phyloP scores from a whole-genome alignment of 257 asterid genomes.

The Linaria vulgaris region DNA sequence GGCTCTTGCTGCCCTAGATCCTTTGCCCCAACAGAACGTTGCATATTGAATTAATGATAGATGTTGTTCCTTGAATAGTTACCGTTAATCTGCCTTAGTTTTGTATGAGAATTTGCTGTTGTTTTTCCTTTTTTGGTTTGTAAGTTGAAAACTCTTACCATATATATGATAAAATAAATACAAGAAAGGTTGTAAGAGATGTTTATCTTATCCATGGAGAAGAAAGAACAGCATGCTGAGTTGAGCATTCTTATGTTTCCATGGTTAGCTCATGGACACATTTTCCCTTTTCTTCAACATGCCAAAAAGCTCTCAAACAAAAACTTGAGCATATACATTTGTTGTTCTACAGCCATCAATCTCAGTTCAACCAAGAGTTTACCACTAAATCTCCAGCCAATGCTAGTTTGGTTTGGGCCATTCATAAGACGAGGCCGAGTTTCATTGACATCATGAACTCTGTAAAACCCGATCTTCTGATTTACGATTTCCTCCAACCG shows the following conservation, averaged over 20 bases:
- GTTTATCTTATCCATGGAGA: not conserved
- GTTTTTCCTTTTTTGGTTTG: too few species aligned
- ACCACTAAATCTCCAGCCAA: conserved; percentile 13
- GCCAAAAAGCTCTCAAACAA: conserved; percentile 35
- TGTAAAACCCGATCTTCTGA: conserved; percentile 17
- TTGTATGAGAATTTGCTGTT: too few species aligned
- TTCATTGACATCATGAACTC: conserved; percentile 9
- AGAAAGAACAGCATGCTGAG: not conserved
- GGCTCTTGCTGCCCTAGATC: conserved; percentile 28
- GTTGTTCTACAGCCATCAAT: conserved; percentile 21
- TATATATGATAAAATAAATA: too few species aligned
- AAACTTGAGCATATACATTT: conserved; percentile 19
- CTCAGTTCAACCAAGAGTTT: conserved; percentile 20
- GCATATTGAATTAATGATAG: too few species aligned
- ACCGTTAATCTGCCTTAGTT: too few species aligned
- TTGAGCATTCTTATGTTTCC: conserved; percentile 6
- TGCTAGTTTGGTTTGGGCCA: conserved; percentile 4
- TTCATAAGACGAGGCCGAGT: conserved; percentile 9
- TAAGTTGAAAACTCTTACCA: too few species aligned
- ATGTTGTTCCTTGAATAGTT: too few species aligned
- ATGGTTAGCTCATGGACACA: too few species aligned
- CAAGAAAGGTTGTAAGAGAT: not conserved
- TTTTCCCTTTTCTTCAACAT: conserved; percentile 23
- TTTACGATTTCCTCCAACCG: too few species aligned
- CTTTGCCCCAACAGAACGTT: too few species aligned